Base-by-base conservation (phyloP, 495 filamentous ascomycete genomes). In the Neurospora hispaniola region DNA sequence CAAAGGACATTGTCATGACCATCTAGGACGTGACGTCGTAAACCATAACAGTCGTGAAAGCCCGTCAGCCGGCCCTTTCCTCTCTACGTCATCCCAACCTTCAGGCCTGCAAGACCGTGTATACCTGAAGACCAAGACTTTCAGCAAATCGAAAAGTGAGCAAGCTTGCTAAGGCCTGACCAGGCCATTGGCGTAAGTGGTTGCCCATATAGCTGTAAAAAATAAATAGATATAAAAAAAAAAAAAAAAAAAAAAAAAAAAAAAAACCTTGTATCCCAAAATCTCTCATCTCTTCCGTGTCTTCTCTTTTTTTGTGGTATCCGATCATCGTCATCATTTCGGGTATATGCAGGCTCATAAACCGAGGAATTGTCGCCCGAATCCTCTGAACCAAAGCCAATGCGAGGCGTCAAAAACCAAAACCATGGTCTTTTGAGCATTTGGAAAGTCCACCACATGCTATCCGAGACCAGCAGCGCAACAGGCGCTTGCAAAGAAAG, bases 21-120 rank as follows among this genome's bases (percentile, higher is more conserved):
- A 77, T 81, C 79, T 81, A 80, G 74, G 79, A 80, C 79, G 75
- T 81, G 77, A 81, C 77, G 73, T 81, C 80, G 78, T 81, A 80
- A 81, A 79, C 78, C 80, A 74, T 81, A 78, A 81, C 77, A 80
- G 75, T 81, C 80, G 69, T 81, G 76, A 79, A 76, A 75, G 71
- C 73, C 44, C 73, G 54, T 31, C 54, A 62, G 54, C 54, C 54
- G 54, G 27, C 27, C 27, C 23, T 62, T 62, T 23, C 54, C 14
- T 35, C 54, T 62, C 48, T 31, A 23, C 20, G 11, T 14, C 23
- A 7, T 59, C 23, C 23, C 5, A 27, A 14, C 23, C 48, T 40
- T 71, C 41, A 62, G 48, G 68, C 40, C 48, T 72, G 70, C 12
- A 23, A 40, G 70, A 41, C 40, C 70, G 42, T 41, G 27, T 46